phyloP scores from a whole-genome alignment of 2,329 filamentous ascomycete species.

The Penicillium brasilianum region DNA sequence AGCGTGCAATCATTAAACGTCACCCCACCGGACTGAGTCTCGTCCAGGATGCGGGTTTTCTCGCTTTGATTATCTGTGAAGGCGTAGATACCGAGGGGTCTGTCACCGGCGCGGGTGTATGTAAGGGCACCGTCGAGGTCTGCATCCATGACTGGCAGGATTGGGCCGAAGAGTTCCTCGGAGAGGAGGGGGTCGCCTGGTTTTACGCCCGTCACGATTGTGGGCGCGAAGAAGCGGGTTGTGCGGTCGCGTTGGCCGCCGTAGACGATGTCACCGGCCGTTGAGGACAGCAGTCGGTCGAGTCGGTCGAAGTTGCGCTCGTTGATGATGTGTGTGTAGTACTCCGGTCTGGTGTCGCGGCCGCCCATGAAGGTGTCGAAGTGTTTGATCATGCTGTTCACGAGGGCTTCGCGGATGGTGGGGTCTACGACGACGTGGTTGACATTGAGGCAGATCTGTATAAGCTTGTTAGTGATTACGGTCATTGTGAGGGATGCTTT shows the following conservation, averaged over 20 bases:
- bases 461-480: background rate
- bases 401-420: conserved; percentile 44
- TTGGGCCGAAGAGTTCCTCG: conserved; percentile 54
- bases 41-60: conserved; percentile 37
- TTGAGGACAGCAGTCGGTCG: conserved; percentile 41
- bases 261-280: conserved; percentile 46
- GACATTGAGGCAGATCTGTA: conserved; percentile 43
- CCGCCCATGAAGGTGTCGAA: conserved; percentile 40
- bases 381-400: conserved; percentile 41
- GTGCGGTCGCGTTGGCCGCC: conserved; percentile 40
- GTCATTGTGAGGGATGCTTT: background rate
- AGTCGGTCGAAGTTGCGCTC: conserved; percentile 51
- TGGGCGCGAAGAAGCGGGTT: conserved; percentile 44
- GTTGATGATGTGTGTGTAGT: conserved; percentile 49
- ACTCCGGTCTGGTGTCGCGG: conserved; percentile 21
- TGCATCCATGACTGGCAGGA: conserved; percentile 49
- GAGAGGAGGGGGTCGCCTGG: conserved; percentile 47
- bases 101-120: conserved; percentile 26
- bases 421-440: conserved; percentile 56
- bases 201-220: conserved; percentile 46
- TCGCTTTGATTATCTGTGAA: conserved; percentile 46
- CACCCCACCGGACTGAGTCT: conserved; percentile 55
- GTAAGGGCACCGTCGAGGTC: conserved; percentile 35
- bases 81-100: conserved; percentile 50
- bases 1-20: conserved; percentile 57